Evolutionary conservation across 495 filamentous ascomycete genomes (phyloP), one percentile per base, ranked within the genome.

Genomic region (Staphylotrichum tortipilum): DNA sequence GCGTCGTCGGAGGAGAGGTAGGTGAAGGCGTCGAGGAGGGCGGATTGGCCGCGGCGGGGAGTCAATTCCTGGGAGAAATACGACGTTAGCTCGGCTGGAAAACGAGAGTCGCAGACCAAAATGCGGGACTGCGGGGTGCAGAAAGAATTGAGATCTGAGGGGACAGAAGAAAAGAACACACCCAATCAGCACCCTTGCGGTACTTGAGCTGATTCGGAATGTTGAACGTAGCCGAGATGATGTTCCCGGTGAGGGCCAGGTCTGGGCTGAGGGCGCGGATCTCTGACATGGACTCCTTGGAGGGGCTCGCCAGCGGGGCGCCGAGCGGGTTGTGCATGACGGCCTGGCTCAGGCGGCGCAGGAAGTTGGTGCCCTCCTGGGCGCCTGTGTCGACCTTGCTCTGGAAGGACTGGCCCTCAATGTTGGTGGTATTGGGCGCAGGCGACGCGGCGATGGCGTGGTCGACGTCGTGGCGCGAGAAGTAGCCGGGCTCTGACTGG

Each of bases 191-290:
- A n/a, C 78, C 81, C 38, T 78, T 74, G 52, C 73, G 75, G 49
- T 81, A 85, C 22, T 78, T 74, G 33, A 91, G 57, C 30, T 81
- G 78, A 66, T 92, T 84, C 8, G 90, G 89, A 19, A 92, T 81
- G 56, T 82, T 88, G 60, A 91, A 91, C 18, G 87, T 86, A 15
- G 84, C 89, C 38, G 86, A 92, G 54, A 96, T 92, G 51, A 95
- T 77, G 50, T 83, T 80, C 2, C 89, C 88, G 37, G 81, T 90
- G 38, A 96, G 74, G 37, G 77, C 72, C 17, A 95, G 66, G 29
- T 74, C 74, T 3, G 85, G 84, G 61, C 86, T 78, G 33, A 78
- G 75, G 36, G 74, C 69, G 54, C 78, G 74, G 35, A 78, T 64
- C 26, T 83, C 78, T 4, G 70, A 65, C 48, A 83, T 67, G 14